Percentiles rank a stretch among this genome's conserved stretches.
These are phyloP conservation scores for Amanita exitialis DNA, from an alignment of 768 basidiomycete species.

Conservation along the genomic window DNA sequence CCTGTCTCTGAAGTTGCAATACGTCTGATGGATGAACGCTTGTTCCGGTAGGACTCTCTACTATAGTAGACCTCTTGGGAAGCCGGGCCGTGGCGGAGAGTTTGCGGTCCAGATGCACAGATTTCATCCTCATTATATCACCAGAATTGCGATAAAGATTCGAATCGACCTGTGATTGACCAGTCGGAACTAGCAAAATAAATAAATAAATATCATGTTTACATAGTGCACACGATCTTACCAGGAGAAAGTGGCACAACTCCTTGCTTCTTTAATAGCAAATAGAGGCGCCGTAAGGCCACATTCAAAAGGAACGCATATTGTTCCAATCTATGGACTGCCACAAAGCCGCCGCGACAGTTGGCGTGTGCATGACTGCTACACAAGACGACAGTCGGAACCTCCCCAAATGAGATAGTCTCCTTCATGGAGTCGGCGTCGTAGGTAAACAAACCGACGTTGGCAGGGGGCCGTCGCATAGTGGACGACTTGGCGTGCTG, in stretches of 20 bases:
- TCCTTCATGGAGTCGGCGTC: slow-evolving; percentile 64
- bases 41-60: slow-evolving; percentile 89
- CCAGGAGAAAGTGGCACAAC: slow-evolving; percentile 79
- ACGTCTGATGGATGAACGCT: slow-evolving; percentile 68
- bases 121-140: slow-evolving; percentile 93
- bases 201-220: slow-evolving; percentile 7
- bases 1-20: slow-evolving; percentile 35
- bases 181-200: slow-evolving; percentile 15
- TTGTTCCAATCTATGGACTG: slow-evolving; percentile 91
- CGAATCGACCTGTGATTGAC: slow-evolving; percentile 32
- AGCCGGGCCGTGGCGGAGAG: slow-evolving; percentile 86
- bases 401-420: slow-evolving; percentile 58
- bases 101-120: slow-evolving; percentile 91
- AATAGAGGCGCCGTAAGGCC: slow-evolving; percentile 83
- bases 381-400: slow-evolving; percentile 70
- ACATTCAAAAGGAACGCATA: slow-evolving; percentile 97
- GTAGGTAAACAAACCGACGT: slow-evolving; percentile 71
- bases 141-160: slow-evolving; percentile 81
- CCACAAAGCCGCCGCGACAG: slow-evolving; percentile 73
- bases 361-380: slow-evolving; percentile 61
- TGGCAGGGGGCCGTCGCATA: slow-evolving; percentile 68
- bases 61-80: slow-evolving; percentile 89
- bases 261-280: slow-evolving; percentile 79
- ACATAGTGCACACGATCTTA: slow-evolving; percentile 15
- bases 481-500: slow-evolving; percentile 52